Evolutionary conservation across 164 flowering plant species (phyloP).

Genomic region (Piper longum): DNA sequence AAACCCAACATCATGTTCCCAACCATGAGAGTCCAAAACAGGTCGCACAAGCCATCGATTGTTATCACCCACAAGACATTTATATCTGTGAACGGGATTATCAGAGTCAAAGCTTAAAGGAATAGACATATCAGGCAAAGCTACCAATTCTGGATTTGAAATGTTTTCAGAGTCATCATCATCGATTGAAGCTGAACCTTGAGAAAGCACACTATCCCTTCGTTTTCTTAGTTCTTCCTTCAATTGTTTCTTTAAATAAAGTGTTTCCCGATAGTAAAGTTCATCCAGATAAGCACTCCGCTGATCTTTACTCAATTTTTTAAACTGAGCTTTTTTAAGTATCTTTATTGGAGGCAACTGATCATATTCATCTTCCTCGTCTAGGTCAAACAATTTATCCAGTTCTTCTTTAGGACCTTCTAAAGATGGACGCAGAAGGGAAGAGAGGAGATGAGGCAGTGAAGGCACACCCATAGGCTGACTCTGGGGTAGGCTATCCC

Average conservation of each 20-base stretch:
- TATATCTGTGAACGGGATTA: slow-evolving; percentile 63
- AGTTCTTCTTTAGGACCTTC: slow-evolving; percentile 25
- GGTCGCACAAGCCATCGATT: slow-evolving; percentile 74
- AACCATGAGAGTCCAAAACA: slow-evolving; percentile 82
- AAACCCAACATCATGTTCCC: slow-evolving; percentile 97
- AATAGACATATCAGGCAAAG: slow-evolving; percentile 62
- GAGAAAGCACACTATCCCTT: slow-evolving; percentile 19
- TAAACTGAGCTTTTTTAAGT: slow-evolving; percentile 59
- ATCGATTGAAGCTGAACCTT: slow-evolving; percentile 10
- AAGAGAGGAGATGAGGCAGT: slow-evolving; percentile 84
- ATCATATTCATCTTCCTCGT: slow-evolving; percentile 78
- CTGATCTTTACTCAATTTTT: slow-evolving; percentile 41
- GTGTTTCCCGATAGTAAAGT: slow-evolving; percentile 82
- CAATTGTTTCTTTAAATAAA: slow-evolving; percentile 73
- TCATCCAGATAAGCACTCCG: slow-evolving; percentile 81
- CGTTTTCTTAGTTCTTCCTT: slow-evolving; percentile 38
- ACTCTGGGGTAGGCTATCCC: slow-evolving; percentile 45
- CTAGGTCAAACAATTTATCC: slow-evolving; percentile 32
- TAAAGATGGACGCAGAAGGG: slow-evolving; percentile 48
- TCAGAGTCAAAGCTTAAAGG: slow-evolving; percentile 81
- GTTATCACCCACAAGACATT: slow-evolving; percentile 38
- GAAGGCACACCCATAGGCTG: slow-evolving; percentile 54
- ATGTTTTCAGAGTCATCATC: slow-evolving; percentile 29
- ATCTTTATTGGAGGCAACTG: slow-evolving; percentile 78
- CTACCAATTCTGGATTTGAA: slow-evolving; percentile 38